Conservation (phyloP, 148 eudicot species). For the Dysphania ambrosioides region DNA sequence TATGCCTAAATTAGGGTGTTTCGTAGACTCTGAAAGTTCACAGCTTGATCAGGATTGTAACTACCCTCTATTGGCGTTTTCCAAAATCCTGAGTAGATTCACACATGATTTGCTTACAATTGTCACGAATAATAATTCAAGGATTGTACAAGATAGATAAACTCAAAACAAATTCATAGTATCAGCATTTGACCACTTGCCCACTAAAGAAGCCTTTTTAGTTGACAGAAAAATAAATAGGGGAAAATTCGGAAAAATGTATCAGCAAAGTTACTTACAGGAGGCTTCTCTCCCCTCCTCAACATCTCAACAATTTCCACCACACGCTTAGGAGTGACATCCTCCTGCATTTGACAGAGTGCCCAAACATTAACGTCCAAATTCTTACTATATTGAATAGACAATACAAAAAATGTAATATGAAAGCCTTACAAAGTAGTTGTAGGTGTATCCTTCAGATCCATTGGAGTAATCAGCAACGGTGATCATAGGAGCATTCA, state of each 20-base stretch:
- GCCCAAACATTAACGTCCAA: background rate
- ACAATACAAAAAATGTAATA: background rate
- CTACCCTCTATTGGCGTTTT: background rate
- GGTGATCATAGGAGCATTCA: slow-evolving; percentile 98
- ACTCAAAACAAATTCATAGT: background rate
- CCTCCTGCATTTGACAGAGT: slow-evolving; percentile 56
- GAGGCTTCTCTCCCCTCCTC: slow-evolving; percentile 85
- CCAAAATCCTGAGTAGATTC: background rate
- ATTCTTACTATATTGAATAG: background rate
- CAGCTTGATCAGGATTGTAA: no score
- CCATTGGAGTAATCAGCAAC: slow-evolving; percentile 96
- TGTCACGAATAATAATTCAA: no score
- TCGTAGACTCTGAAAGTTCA: no score
- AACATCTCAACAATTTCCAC: slow-evolving; percentile 84
- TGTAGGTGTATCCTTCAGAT: slow-evolving; percentile 86
- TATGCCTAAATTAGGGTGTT: background rate
- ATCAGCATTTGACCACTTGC: background rate
- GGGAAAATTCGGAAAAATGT: no score
- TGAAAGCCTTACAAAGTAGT: slow-evolving; percentile 62
- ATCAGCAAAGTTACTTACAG: slow-evolving; percentile 58
- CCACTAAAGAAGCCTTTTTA: background rate
- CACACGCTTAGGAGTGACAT: slow-evolving; percentile 71
- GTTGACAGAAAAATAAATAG: no score
- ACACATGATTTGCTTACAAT: background rate
- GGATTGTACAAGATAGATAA: no score